Evolutionary conservation across 768 basidiomycete genomes (phyloP), one percentile per base, ranked within the genome.

Genomic region (Lactifluus subvellereus): DNA sequence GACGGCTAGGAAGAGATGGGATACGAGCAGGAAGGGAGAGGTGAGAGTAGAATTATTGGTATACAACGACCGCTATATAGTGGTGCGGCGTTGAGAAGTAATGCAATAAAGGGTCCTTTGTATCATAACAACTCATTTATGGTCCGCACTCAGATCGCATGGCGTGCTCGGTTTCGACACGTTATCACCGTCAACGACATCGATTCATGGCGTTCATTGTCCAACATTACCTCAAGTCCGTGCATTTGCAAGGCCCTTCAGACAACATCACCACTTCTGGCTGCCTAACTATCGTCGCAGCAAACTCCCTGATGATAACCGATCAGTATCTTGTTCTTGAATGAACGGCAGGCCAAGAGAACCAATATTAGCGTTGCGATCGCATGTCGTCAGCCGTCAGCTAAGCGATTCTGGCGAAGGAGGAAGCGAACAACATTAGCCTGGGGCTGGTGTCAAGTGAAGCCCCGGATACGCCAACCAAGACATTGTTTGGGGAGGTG

Each of bases 21-120:
- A 49, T 37, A 33, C 22, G 38, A 51, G 20, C 3, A 27, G 49
- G 61, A 57, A 35, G 35, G 30, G 35, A 50, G 45, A 54, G 57
- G 37, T 64, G 58, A 42, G 53, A 53, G 61, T 59, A 66, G 62
- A 60, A 43, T 38, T 65, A 57, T 55, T 50, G 58, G 62, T 59
- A 56, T 60, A 66, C 62, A 43, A 37, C 49, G 57, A 54, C 57
- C 61, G 62, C 56, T 53, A 59, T 49, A 66, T 65, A 65, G 62
- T 62, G 60, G 48, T 52, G 57, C 55, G 62, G 62, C 49, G 57
- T 58, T 55, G 62, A 66, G 65, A 66, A 66, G 65, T 66, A 66
- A 66, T 66, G 64, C 62, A 66, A 66, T 66, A 55, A 66, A 66
- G 35, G 64, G 55, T 37, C 57, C 37, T 59, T 59, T 66, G 65